Evolutionary conservation across 2,329 filamentous ascomycete genomes (phyloP).

Genomic region (Fusarium sp.): DNA sequence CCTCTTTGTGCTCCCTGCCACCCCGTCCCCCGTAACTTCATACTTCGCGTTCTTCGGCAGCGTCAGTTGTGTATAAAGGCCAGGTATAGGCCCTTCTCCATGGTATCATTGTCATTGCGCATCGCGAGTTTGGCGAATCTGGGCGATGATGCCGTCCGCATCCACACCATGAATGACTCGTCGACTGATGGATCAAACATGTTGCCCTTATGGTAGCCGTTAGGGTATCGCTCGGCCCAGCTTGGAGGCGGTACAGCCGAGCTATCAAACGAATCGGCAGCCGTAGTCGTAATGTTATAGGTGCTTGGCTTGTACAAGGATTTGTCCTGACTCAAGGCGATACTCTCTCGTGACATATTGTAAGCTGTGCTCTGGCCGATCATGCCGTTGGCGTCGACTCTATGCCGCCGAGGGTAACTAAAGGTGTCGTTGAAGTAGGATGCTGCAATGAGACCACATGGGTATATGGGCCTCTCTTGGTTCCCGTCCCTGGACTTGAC

Average conservation of each 20-base stretch:
- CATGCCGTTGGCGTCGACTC: too few species aligned
- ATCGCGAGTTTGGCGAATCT: background rate
- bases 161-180: conserved; percentile 13
- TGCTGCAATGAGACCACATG: background rate
- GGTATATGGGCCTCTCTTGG: background rate
- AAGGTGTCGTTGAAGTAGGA: background rate
- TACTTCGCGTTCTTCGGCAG: too few species aligned
- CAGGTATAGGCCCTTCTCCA: background rate
- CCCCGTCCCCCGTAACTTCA: too few species aligned
- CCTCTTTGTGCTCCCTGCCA: too few species aligned
- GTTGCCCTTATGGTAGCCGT: background rate
- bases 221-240: background rate
- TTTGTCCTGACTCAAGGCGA: background rate
- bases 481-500: background rate
- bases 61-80: too few species aligned
- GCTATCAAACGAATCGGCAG: background rate
- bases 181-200: background rate
- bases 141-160: conserved; percentile 1
- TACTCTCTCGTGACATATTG: background rate
- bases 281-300: background rate
- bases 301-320: background rate
- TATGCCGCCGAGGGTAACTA: background rate
- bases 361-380: background rate
- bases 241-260: background rate
- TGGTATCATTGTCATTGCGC: background rate